Evolutionary conservation across 2,329 filamentous ascomycete species (phyloP).

Genomic region (Aureobasidium pullulans): DNA sequence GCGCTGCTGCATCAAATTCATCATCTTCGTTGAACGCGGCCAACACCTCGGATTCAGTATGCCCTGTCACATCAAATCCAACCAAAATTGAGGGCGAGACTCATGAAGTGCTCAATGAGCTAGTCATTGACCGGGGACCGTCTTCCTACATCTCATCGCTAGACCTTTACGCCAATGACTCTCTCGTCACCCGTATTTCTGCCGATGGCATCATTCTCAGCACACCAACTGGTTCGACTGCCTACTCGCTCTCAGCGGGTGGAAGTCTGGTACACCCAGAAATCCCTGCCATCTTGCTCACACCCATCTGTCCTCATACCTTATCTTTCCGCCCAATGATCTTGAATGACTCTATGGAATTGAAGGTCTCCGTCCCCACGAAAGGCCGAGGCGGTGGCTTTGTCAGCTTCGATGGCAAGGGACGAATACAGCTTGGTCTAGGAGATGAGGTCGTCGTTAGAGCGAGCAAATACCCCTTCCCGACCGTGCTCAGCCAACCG

Average conservation of each 20-base stretch:
- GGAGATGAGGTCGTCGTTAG: slow-evolving; percentile 96
- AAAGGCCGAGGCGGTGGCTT: slow-evolving; percentile 88
- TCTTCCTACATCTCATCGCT: slow-evolving; percentile 95
- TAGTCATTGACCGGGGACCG: slow-evolving; percentile 95
- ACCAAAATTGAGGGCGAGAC: slow-evolving; percentile 76
- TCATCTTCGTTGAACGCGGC: slow-evolving; percentile 20
- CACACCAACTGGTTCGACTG: slow-evolving; percentile 82
- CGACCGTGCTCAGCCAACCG: slow-evolving; percentile 81
- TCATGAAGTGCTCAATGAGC: slow-evolving; percentile 95
- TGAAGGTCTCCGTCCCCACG: slow-evolving; percentile 79
- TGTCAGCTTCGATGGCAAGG: slow-evolving; percentile 96
- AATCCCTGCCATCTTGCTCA: slow-evolving; percentile 92
- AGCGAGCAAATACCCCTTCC: slow-evolving; percentile 93
- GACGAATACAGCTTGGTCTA: slow-evolving; percentile 82
- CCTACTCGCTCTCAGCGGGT: slow-evolving; percentile 91
- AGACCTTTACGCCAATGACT: slow-evolving; percentile 91
- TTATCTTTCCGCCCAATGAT: slow-evolving; percentile 97
- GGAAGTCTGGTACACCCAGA: slow-evolving; percentile 94
- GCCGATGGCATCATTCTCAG: slow-evolving; percentile 97
- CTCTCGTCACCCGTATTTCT: slow-evolving; percentile 89
- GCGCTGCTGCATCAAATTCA: slow-evolving; percentile 40
- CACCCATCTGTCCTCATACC: slow-evolving; percentile 95
- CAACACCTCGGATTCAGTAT: slow-evolving; percentile 14
- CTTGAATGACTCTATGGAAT: slow-evolving; percentile 84
- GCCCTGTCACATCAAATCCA: slow-evolving; percentile 39